Base-by-base conservation (phyloP, 768 basidiomycete genomes). In the Boletus rex-veris region DNA sequence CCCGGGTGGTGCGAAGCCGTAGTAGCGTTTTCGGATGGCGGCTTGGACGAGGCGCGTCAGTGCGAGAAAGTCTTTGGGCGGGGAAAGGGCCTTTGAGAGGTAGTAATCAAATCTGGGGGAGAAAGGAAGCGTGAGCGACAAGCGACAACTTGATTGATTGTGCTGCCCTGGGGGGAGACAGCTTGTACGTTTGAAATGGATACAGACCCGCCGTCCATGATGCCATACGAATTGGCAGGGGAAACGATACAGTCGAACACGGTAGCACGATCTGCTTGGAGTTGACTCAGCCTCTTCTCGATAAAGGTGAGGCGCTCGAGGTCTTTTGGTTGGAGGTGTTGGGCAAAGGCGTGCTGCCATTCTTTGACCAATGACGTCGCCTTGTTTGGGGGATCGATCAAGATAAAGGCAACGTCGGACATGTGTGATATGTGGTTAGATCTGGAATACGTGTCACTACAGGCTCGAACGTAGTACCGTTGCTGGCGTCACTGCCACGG, bases 121-220 rank as follows among this genome's bases (percentile, higher is more conserved):
- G 18, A 21, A 55, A 37, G 11, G 24, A 8, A 7, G 28, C 16
- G 28, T 16, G 18, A 19, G 4, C 28, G 7, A 28, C 7, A 3
- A 9, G 1, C 28, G 28, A 24, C 24, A 24, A 24, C 24, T 24
- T 5, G 24, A 24, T 4, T 24, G 24, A 24, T 4, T 24, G 24
- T 24, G 24, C 24, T 21, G 24, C 24, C 24, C 24, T 24, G 26
- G 7, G 7, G 26, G 6, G 21, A 7, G 26, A 28, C 6, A 8
- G 26, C 26, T 26, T 7, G 26, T 26, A 26, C 28, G 33, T 35
- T 9, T 35, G 33, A 35, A 14, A 35, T 14, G 12, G 36, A 16
- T 38, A 52, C 54, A 1, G 10, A 55, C 54, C 44, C 49, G 44
- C 54, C 54, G 14, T 52, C 45, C 54, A 55, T 55, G 50, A 55